Evolutionary conservation across 2,329 filamentous ascomycete genomes (phyloP), one percentile per base, ranked within the genome.

Genomic region (Penicillium sp.): DNA sequence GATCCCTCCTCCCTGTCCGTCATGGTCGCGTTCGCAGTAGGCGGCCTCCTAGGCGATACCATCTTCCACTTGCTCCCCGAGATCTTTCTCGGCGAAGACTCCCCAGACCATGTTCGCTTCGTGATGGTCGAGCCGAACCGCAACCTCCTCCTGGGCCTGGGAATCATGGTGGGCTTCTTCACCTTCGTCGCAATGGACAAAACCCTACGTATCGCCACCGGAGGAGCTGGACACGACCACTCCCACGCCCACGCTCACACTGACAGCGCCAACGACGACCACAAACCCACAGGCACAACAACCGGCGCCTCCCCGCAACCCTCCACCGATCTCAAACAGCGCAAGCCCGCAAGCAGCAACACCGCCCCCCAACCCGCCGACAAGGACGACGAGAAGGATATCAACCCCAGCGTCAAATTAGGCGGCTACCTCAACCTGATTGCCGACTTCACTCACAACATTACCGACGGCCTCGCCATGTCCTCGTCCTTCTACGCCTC

Each of bases 141-240:
- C 62, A 97, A 97, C 67, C 72, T 97, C 43, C 67, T 98, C 15
- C 78, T 97, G 0, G 93, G 93, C 0, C 79, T 95, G 6, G 90
- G 87, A 19, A 96, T 98, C 56, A 80, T 98, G 76, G 83, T 95
- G 4, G 93, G 91, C 2, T 96, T 98, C 71, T 82, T 96, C 70
- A 91, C 87, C 0, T 98, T 98, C 66, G 91, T 97, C 32, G 90
- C 88, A 40, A 95, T 98, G 89, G 93, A 98, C 68, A 98, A 98
- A 76, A 84, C 84, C 0, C 69, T 98, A 64, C 79, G 93, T 41
- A 97, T 98, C 60, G 89, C 89, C n/a, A 96, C 90, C 10, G 90
- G 90, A 6, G 89, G 89, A 48, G 88, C 83, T 2, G 79, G 81
- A 0, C 87, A 91, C 61, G 80, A 81, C 38, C 87, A 90, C 61